Evolutionary conservation across 2,329 filamentous ascomycete species (phyloP).

Genomic region (Stenocarpella maydis): DNA sequence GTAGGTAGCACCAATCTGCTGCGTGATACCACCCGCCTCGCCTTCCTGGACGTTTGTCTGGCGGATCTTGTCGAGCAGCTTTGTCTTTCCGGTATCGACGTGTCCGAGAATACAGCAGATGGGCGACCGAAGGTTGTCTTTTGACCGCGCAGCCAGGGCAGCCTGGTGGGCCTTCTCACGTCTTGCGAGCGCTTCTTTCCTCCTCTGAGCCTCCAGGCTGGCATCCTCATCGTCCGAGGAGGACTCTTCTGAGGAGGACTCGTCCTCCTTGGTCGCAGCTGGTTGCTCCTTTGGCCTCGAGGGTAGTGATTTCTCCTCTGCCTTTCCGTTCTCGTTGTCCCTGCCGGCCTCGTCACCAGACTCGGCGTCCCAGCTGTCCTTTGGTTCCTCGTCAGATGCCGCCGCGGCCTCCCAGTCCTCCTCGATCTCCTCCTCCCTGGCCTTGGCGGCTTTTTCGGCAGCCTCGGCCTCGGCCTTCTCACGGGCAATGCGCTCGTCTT

Average conservation of each 20-base stretch:
- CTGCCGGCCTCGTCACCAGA: slow-evolving; percentile 73
- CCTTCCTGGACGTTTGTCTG: slow-evolving; percentile 99
- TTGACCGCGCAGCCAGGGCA: slow-evolving; percentile 87
- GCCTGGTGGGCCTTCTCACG: slow-evolving; percentile 91
- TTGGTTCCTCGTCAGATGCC: slow-evolving; percentile 78
- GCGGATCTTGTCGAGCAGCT: slow-evolving; percentile 96
- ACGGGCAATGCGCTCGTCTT: slow-evolving; percentile 45
- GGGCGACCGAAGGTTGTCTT: slow-evolving; percentile 93
- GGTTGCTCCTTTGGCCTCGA: slow-evolving; percentile 46
- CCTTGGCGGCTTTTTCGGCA: slow-evolving; percentile 61
- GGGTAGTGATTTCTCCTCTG: slow-evolving; percentile 45
- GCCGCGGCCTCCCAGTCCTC: slow-evolving; percentile 86
- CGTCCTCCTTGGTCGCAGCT: slow-evolving; percentile 50
- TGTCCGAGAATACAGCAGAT: slow-evolving; percentile 99
- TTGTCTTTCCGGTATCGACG: slow-evolving; percentile 99
- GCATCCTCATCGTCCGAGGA: slow-evolving; percentile 76
- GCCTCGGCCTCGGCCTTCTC: slow-evolving; percentile 66
- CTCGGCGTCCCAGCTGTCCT: slow-evolving; percentile 95
- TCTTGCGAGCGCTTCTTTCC: slow-evolving; percentile 88
- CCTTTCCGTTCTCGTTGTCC: slow-evolving; percentile 43
- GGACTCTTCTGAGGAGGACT: slow-evolving; percentile 68
- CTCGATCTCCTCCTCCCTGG: slow-evolving; percentile 64
- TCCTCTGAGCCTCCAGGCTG: slow-evolving; percentile 70
- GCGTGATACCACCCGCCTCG: slow-evolving; percentile 98
- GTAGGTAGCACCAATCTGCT: slow-evolving; percentile 99